These are phyloP conservation scores for Curvularia sp. DNA, from an alignment of 2,329 filamentous ascomycete species.

Conservation along the genomic window DNA sequence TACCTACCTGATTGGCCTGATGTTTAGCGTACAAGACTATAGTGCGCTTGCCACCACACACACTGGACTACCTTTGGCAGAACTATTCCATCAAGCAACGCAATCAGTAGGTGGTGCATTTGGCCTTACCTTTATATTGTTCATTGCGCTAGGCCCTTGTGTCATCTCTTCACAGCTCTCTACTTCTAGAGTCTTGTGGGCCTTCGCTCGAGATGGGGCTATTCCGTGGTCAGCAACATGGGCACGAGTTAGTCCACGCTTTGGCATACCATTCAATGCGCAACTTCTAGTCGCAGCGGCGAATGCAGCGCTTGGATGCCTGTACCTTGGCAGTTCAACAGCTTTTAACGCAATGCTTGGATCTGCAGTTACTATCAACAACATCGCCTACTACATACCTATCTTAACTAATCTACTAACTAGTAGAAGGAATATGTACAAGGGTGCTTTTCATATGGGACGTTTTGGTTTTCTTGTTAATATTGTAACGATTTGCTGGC, in stretches of 20 bases:
- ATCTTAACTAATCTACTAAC: slow-evolving; percentile 19
- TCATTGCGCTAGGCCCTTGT: slow-evolving; percentile 54
- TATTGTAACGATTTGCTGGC: slow-evolving; percentile 17
- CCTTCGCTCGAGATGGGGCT: slow-evolving; percentile 53
- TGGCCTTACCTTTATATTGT: slow-evolving; percentile 53
- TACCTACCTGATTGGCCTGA: slow-evolving; percentile 59
- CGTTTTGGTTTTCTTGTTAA: slow-evolving; percentile 14
- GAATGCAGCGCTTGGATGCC: slow-evolving; percentile 17
- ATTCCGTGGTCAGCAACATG: slow-evolving; percentile 9
- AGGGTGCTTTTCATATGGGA: slow-evolving; percentile 20
- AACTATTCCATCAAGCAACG: slow-evolving; percentile 57
- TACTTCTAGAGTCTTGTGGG: slow-evolving; percentile 51
- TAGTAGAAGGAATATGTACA: slow-evolving; percentile 14
- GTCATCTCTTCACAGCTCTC: slow-evolving; percentile 49
- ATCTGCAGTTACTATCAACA: slow-evolving; percentile 17
- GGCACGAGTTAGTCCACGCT: slow-evolving; percentile 3
- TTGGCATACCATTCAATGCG: slow-evolving; percentile 18
- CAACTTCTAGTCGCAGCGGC: slow-evolving; percentile 15
- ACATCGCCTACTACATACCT: slow-evolving; percentile 19
- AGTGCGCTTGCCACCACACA: slow-evolving; percentile 48
- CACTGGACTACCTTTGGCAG: slow-evolving; percentile 55
- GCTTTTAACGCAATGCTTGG: slow-evolving; percentile 20
- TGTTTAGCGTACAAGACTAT: slow-evolving; percentile 48
- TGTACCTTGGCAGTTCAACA: slow-evolving; percentile 18
- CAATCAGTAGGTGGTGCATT: slow-evolving; percentile 53